Evolutionary conservation across 345 rosid species (phyloP).

Genomic region (Noccaea bulbosa): DNA sequence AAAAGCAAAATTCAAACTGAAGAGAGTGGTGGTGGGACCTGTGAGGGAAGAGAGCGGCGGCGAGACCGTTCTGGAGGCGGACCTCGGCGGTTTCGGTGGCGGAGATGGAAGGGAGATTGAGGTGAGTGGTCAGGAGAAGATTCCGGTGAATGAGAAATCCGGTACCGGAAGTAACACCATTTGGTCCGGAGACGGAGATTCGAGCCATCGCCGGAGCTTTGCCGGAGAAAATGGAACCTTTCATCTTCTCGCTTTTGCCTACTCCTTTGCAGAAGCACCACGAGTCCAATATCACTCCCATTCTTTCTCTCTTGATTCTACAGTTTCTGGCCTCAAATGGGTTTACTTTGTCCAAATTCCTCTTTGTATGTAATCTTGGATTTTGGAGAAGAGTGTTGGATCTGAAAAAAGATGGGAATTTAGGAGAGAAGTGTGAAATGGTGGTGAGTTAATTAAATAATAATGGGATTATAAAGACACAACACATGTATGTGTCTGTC

Average conservation of each 20-base stretch:
- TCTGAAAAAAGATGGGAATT: slow-evolving; percentile 46
- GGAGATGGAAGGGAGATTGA: slow-evolving; percentile 74
- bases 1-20: neutral
- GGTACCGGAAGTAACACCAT: slow-evolving; percentile 56
- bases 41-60: slow-evolving; percentile 79
- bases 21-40: slow-evolving; percentile 47
- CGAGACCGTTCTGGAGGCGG: slow-evolving; percentile 71
- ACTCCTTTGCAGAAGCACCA: slow-evolving; percentile 97
- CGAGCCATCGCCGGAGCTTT: slow-evolving; percentile 64
- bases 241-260: slow-evolving; percentile 84
- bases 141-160: slow-evolving; percentile 91
- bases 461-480: slow-evolving; percentile 41
- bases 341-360: neutral
- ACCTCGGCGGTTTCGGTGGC: slow-evolving; percentile 80
- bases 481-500: slow-evolving; percentile 43
- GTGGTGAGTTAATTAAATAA: slow-evolving; percentile 12
- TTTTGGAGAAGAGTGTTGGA: slow-evolving; percentile 36
- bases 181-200: slow-evolving; percentile 52
- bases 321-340: slow-evolving; percentile 26
- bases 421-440: slow-evolving; percentile 36
- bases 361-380: neutral
- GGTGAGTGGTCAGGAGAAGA: slow-evolving; percentile 84
- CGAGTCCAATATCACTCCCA: slow-evolving; percentile 76
- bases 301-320: slow-evolving; percentile 32
- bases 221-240: slow-evolving; percentile 68